Percentiles rank a stretch among this genome's conserved stretches.
phyloP scores from a whole-genome alignment of 345 rosid genomes.

The Eucalyptus marginata region DNA sequence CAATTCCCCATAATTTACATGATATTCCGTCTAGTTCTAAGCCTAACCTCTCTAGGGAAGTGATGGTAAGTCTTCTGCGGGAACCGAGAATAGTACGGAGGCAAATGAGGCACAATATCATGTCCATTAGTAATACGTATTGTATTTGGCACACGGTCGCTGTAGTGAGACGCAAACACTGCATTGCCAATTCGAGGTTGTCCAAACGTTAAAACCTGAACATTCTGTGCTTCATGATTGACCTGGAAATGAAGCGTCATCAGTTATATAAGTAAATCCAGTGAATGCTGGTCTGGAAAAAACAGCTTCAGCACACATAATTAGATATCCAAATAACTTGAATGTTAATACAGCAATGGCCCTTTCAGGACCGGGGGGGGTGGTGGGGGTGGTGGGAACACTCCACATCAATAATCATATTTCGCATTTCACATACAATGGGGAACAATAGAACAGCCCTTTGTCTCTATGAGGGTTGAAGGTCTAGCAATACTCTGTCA shows the following conservation, averaged over 20 bases:
- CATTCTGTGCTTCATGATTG: conserved; percentile 44
- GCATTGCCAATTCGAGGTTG: conserved; percentile 93
- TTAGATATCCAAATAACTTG: not conserved
- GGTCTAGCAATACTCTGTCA: not conserved
- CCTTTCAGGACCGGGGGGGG: not conserved
- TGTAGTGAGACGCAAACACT: conserved; percentile 57
- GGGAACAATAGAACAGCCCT: not conserved
- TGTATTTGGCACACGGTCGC: conserved; percentile 49
- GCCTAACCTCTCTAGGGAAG: conserved; percentile 76
- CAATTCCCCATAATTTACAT: not conserved
- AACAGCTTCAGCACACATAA: not conserved
- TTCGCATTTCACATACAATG: not conserved
- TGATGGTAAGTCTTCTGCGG: conserved; percentile 86
- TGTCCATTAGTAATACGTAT: conserved; percentile 56
- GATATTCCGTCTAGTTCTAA: not conserved
- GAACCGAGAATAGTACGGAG: conserved; percentile 58
- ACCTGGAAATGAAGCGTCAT: conserved; percentile 26
- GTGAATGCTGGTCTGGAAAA: not conserved
- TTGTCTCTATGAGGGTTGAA: not conserved
- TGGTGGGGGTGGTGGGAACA: no score
- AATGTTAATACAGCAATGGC: not conserved
- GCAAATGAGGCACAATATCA: conserved; percentile 89
- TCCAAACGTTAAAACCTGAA: conserved; percentile 80
- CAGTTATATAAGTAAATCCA: not conserved
- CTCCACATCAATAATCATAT: not conserved